Conservation (phyloP, 768 basidiomycete genomes). For the Phanerochaete carnosa region DNA sequence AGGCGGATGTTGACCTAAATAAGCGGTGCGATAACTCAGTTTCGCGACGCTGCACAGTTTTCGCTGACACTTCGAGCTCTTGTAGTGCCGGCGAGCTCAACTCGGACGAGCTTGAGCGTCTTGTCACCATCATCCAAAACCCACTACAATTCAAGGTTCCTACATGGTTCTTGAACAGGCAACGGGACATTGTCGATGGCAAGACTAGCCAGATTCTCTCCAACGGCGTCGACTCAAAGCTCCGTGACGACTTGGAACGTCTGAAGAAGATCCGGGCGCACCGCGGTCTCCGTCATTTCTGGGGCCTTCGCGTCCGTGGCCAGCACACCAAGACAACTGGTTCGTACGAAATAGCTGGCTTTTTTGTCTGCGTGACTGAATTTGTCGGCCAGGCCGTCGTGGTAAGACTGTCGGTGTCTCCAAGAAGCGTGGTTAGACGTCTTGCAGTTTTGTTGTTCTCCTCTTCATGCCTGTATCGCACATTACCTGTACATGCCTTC, state of each 20-base stretch:
- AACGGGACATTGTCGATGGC: conserved; percentile 96
- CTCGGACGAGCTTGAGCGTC: conserved; percentile 98
- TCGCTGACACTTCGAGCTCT: not conserved
- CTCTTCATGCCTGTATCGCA: not conserved
- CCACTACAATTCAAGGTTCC: conserved; percentile 99
- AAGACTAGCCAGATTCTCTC: conserved; percentile 96
- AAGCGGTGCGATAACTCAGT: conserved; percentile 79
- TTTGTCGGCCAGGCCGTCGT: conserved; percentile 64
- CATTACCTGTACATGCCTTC: conserved; percentile 4
- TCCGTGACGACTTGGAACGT: conserved; percentile 96
- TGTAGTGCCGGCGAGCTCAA: conserved; percentile 97
- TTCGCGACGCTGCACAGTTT: not conserved
- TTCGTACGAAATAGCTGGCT: conserved; percentile 28
- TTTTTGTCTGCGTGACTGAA: not conserved
- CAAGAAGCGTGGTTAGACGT: conserved; percentile 70
- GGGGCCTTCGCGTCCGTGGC: conserved; percentile 94
- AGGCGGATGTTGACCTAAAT: conserved; percentile 97
- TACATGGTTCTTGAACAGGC: conserved; percentile 98
- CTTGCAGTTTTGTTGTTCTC: not conserved
- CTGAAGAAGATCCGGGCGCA: conserved; percentile 99
- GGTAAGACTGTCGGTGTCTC: conserved; percentile 97
- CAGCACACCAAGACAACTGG: conserved; percentile 99
- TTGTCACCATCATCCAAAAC: conserved; percentile 99
- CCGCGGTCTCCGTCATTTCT: conserved; percentile 88
- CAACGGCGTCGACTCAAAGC: conserved; percentile 95